Evolutionary conservation across 1,284 basidiomycete species (phyloP).

Genomic region (Cryptococcus depauperatus): DNA sequence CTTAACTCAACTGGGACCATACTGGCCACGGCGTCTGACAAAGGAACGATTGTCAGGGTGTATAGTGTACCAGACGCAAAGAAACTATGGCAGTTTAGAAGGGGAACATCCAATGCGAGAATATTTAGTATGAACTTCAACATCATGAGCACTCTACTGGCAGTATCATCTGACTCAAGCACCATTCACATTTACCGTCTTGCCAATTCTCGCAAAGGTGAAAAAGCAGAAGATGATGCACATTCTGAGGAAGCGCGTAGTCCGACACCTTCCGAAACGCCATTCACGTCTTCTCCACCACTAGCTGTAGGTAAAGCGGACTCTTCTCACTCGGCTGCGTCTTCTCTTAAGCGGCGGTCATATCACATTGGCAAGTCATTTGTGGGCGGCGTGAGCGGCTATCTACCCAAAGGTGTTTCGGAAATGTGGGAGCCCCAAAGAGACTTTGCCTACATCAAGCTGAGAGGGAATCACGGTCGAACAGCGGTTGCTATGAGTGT

Average conservation of each 20-base stretch:
- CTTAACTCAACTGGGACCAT: conserved; percentile 83
- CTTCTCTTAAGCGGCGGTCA: conserved; percentile 52
- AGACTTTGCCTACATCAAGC: conserved; percentile 85
- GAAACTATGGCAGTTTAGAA: conserved; percentile 87
- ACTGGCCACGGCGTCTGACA: conserved; percentile 88
- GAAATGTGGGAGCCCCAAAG: conserved; percentile 96
- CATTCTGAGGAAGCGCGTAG: conserved; percentile 14
- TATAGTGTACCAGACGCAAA: conserved; percentile 86
- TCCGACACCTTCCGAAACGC: conserved; percentile 26
- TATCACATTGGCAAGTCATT: conserved; percentile 70
- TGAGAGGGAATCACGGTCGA: conserved; percentile 65
- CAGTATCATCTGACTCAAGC: conserved; percentile 84
- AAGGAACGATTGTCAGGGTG: conserved; percentile 94
- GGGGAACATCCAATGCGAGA: conserved; percentile 75
- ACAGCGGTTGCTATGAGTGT: conserved; percentile 79
- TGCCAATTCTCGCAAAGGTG: conserved; percentile 21
- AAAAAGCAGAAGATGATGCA: background rate
- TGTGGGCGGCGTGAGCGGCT: conserved; percentile 75
- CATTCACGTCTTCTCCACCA: conserved; percentile 22
- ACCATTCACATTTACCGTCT: conserved; percentile 97
- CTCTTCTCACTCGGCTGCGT: conserved; percentile 20
- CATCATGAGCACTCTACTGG: conserved; percentile 68
- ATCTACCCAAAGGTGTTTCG: conserved; percentile 80
- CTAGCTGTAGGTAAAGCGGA: conserved; percentile 11
- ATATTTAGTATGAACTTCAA: conserved; percentile 95